These are phyloP conservation scores for Amanita fuliginea DNA, from an alignment of 768 basidiomycete species.

Conservation along the genomic window DNA sequence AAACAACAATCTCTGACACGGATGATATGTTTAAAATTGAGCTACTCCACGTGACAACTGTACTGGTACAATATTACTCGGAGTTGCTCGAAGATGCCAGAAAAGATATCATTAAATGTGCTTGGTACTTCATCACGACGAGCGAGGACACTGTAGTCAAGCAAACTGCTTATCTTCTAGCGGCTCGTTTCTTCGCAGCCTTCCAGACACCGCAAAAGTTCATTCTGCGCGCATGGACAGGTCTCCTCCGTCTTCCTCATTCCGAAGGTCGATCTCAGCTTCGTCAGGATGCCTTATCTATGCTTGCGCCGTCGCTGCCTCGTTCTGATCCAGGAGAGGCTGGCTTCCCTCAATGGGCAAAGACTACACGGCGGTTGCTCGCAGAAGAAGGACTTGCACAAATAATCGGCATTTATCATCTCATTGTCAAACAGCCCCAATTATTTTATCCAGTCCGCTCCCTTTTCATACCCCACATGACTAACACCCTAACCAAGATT, in stretches of 20 bases:
- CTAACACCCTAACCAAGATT: constrained; percentile 78
- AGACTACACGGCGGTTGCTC: constrained; percentile 71
- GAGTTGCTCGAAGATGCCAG: constrained; percentile 70
- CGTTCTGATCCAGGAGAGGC: constrained; percentile 44
- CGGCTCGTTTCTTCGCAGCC: constrained; percentile 84
- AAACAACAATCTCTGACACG: constrained; percentile 39
- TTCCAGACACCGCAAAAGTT: constrained; percentile 90
- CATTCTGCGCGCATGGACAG: constrained; percentile 82
- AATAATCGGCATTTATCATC: constrained; percentile 74
- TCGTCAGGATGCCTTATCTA: constrained; percentile 76
- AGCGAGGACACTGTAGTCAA: constrained; percentile 86
- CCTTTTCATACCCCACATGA: constrained; percentile 88
- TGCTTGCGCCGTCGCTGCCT: constrained; percentile 74
- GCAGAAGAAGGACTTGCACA: constrained; percentile 79
- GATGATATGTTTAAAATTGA: constrained; percentile 91
- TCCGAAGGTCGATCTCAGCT: constrained; percentile 67
- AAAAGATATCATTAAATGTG: constrained; percentile 89
- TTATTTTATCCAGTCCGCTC: constrained; percentile 91
- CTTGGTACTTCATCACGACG: constrained; percentile 74
- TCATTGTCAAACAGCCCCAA: constrained; percentile 84
- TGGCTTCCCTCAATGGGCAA: constrained; percentile 74
- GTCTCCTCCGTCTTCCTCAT: constrained; percentile 68
- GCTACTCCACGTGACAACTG: constrained; percentile 78
- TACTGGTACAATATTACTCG: constrained; percentile 78
- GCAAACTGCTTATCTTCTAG: constrained; percentile 83